Evolutionary conservation across 176 grass and related monocot genomes (phyloP).

Genomic region (Chloris gayana): DNA sequence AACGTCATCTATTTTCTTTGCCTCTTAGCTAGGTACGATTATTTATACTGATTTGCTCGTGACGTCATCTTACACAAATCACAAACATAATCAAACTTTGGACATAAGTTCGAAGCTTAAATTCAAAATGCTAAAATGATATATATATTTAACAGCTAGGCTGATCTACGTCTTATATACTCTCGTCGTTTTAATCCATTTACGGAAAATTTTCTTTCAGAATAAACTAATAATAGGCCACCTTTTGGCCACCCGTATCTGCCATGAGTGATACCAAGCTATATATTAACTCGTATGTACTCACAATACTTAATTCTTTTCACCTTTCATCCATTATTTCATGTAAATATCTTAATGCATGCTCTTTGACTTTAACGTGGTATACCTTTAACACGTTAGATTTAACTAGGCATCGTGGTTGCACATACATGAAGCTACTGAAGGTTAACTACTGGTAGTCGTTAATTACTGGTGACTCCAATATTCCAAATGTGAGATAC

Average conservation of each 20-base stretch:
- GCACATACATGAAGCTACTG: no score
- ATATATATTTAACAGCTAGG: background rate
- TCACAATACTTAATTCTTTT: background rate
- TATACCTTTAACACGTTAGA: background rate
- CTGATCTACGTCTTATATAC: background rate
- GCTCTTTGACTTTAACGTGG: no score
- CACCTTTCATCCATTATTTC: conserved; percentile 5
- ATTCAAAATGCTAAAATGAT: background rate
- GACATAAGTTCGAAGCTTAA: background rate
- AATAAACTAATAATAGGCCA: background rate
- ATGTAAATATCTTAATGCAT: conserved; percentile 14
- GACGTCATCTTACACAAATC: background rate
- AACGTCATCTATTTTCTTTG: background rate
- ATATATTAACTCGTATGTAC: background rate
- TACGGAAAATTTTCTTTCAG: background rate
- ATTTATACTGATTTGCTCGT: background rate
- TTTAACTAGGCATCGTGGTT: background rate
- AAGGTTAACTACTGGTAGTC: no score
- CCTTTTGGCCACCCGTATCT: background rate
- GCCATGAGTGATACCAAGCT: background rate
- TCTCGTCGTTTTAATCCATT: background rate
- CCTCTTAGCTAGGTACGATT: background rate
- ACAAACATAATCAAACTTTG: background rate
- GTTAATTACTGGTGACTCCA: no score
- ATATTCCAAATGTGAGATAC: no score